Base-by-base conservation (phyloP, 805 yeast genomes). In the Ogataea chonburiensis region DNA sequence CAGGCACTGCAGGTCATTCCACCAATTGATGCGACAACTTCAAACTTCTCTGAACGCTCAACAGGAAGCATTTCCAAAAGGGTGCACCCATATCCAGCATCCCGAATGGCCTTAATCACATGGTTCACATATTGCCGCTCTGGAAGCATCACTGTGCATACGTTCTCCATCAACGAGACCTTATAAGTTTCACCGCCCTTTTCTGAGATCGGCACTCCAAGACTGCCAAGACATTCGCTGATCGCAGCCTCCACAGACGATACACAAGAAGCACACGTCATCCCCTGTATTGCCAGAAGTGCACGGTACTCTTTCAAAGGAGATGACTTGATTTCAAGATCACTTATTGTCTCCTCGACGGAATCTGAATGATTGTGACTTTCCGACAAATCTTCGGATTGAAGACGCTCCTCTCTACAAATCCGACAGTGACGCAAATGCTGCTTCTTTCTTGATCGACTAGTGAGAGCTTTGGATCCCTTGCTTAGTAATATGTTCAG, bases 1-100 rank as follows among this genome's bases (percentile, higher is more conserved):
- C 93, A 55, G 0, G 86, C 76, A 6, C 84, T 78, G 60, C 91
- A 84, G 0, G 87, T 77, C 56, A 83, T 81, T 3, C 89, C 91
- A 8, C 81, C 84, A 28, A 84, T 75, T 0, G 77, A 60, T 1
- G 86, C 87, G 8, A 68, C 63, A 7, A 80, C 73, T 47, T 70
- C 71, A 47, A 64, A 72, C 37, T 68, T 71, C 5, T 63, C 50
- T 5, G 75, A 63, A 21, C 73, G 62, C 20, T 69, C 69, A 3
- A 79, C 70, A 1, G 86, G 88, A 15, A 79, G 53, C 7, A 81
- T 63, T 45, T 81, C 86, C 5, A 77, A 53, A 10, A 81, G 59
- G 13, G 65, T 70, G 26, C 79, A 73, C 6, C 68, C 70, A 47
- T 67, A 67, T 1, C 76, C 77, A 1, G 61, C 53, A 10, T 73